Base-by-base conservation (phyloP, 257 asterid species). In the Salvia miltiorrhiza region DNA sequence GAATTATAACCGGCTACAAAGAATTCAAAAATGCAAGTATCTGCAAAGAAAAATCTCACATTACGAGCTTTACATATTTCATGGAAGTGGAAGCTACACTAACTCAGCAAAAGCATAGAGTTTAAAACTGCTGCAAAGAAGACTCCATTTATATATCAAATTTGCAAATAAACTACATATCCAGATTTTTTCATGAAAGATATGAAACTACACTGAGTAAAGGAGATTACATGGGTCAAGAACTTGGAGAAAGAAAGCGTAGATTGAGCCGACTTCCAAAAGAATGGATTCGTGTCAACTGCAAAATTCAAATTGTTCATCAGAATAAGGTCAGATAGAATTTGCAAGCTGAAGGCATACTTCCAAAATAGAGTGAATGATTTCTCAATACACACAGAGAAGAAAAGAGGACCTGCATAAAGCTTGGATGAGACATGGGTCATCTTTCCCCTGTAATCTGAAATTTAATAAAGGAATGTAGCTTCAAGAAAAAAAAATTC, bases 211-310 rank as follows among this genome's bases (percentile, higher is more conserved):
- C 23, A 47, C 20, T 19, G 20, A n/a, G 59, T 61, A 33, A 64
- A 32, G 52, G 40, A 43, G 43, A 57, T 87, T 88, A 93, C 98
- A 52, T 86, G 90, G 35, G 95, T 81, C 45, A 93, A 84, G 84
- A 93, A 90, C 58, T 81, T 83, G 60, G 90, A 81, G 79, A 90
- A 86, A 19, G 86, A 77, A 33, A 88, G 76, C 19, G 74, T 81
- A 52, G 87, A 80, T 56, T 88, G 83, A 61, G 80, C 52, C 2
- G 96, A 85, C 80, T 85, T 84, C 98, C 98, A 93, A 72, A 85
- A 90, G 74, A 85, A 88, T 7, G 97, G 97, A 54, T 93, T 93
- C 9, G 93, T 79, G 73, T 93, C 97, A 1, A 90, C 98, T 93
- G 90, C 20, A 28, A 65, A 70, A 63, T 48, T 17, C 52, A 75